phyloP scores from a whole-genome alignment of 2,329 filamentous ascomycete genomes.

The Talaromyces sp. region DNA sequence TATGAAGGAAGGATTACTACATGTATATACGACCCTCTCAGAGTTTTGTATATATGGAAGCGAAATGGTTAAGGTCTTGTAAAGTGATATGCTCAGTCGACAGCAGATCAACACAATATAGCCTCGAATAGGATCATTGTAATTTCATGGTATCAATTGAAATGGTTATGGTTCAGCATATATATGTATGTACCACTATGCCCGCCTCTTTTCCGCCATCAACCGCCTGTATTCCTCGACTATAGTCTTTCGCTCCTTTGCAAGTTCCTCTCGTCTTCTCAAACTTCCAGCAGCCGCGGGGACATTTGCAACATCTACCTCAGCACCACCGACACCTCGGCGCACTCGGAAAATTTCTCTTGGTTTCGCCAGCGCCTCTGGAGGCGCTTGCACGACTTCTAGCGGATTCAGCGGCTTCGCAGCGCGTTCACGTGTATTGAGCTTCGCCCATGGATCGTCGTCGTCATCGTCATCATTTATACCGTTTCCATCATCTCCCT shows the following conservation, averaged over 20 bases:
- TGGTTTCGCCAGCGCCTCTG: conserved; percentile 60
- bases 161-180: not conserved
- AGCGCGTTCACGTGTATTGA: conserved; percentile 55
- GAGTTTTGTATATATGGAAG: too few relatives aligned
- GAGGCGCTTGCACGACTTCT: conserved; percentile 67
- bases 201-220: conserved; percentile 53
- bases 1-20: too few relatives aligned
- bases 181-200: not conserved
- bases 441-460: conserved; percentile 71
- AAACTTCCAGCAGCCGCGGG: conserved; percentile 66
- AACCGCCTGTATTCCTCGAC: conserved; percentile 68
- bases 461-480: conserved; percentile 49
- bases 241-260: conserved; percentile 63
- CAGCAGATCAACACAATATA: too few relatives aligned
- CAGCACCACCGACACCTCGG: conserved; percentile 59
- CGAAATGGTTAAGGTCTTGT: too few relatives aligned
- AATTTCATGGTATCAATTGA: too few relatives aligned
- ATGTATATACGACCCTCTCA: not conserved
- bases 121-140: too few relatives aligned
- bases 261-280: conserved; percentile 66
- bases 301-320: conserved; percentile 63
- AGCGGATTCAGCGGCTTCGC: conserved; percentile 33
- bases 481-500: conserved; percentile 24
- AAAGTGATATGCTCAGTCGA: too few relatives aligned
- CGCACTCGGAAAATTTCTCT: conserved; percentile 62